Percentiles rank a stretch among this genome's conserved stretches.
Evolutionary conservation across 208 protist genomes (phyloP).

Genomic region (Leishmania gerbilli): DNA sequence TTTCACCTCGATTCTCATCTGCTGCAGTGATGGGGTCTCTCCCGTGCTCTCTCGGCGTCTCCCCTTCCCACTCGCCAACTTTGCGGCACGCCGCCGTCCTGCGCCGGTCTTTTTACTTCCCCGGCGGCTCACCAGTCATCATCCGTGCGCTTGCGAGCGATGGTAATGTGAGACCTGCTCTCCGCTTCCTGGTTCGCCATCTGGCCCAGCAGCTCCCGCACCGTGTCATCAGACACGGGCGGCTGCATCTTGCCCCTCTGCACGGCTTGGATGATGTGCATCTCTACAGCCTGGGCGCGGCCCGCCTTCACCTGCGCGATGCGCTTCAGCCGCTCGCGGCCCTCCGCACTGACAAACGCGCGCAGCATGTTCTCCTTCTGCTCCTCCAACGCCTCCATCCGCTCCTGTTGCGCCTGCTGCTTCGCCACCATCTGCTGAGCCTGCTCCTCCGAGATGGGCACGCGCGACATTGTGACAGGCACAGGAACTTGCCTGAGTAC

Average conservation of each 20-base stretch:
- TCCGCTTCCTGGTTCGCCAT: slow-evolving; percentile 58
- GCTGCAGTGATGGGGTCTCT: neutral
- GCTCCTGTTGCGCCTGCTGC: slow-evolving; percentile 87
- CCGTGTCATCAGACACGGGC: slow-evolving; percentile 80
- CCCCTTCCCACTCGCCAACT: neutral
- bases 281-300: slow-evolving; percentile 79
- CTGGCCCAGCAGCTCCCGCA: slow-evolving; percentile 78
- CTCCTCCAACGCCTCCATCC: slow-evolving; percentile 71
- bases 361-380: slow-evolving; percentile 90
- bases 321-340: slow-evolving; percentile 87
- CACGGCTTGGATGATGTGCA: slow-evolving; percentile 90
- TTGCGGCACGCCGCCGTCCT: neutral
- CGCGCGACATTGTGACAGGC: slow-evolving; percentile 45
- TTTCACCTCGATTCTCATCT: neutral
- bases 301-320: slow-evolving; percentile 89
- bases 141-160: slow-evolving; percentile 86
- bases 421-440: slow-evolving; percentile 89
- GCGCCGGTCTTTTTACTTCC: neutral
- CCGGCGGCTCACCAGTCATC: slow-evolving; percentile 82
- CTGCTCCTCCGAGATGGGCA: slow-evolving; percentile 89
- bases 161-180: slow-evolving; percentile 75
- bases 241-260: slow-evolving; percentile 87
- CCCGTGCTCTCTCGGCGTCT: neutral
- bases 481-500: neutral
- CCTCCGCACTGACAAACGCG: slow-evolving; percentile 84